Base-by-base conservation (phyloP, 1,139 yeast genomes). In the Pichia sp. region DNA sequence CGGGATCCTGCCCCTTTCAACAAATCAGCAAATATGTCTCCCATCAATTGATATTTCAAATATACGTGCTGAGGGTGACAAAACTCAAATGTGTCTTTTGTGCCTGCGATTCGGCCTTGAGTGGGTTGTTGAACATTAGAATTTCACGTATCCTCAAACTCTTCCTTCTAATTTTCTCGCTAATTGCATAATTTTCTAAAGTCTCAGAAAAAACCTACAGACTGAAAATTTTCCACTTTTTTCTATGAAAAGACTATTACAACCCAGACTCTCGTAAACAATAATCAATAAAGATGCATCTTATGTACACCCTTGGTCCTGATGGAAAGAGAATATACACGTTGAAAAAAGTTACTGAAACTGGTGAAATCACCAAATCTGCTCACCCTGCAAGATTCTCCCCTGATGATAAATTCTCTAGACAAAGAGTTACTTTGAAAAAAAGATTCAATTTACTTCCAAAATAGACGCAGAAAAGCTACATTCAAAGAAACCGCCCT, bases 371-470 rank as follows among this genome's bases (percentile, higher is more conserved):
- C 72, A 93, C 99, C 63, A 86, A 88, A 71, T 84, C 96, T 52
- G 98, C 98, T 26, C 99, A 93, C 66, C 99, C 99, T 49, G 98
- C 99, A 43, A 80, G 99, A 67, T 91, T 91, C 66, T 91, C 98
- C 37, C 99, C 99, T 55, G 99, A 91, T 63, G 99, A 91, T 76
- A 91, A 91, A 70, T 91, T 86, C 73, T 91, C 98, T 44, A 84
- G 96, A 74, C 97, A 93, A 69, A 84, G 99, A 76, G 96, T 91
- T 41, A 91, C 97, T 41, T 76, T 93, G 62, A 93, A 93, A 80
- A 91, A 86, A 76, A 83, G 98, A 72, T 89, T 71, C 64, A 82
- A 82, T 54, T 65, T 93, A 65, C 74, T 93, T 62, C 96, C 96
- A 59, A 83, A 95, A 86, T 66, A 77, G 31, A 21, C 31, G n/a